phyloP scores from a whole-genome alignment of 129 eudicot species.

The Flaveria bidentis region DNA sequence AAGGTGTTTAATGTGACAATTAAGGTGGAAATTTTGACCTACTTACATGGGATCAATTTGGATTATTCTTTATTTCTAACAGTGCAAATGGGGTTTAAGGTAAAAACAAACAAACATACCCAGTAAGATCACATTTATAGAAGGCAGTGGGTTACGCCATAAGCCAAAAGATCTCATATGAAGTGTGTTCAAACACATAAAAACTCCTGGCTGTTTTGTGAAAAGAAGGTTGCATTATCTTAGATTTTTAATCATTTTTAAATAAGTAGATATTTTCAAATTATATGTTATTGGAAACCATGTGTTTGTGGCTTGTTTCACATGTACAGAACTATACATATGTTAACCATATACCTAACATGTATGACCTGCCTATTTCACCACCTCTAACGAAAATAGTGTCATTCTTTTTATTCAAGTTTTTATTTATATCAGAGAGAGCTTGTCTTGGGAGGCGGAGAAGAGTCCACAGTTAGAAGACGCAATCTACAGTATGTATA shows the following conservation, averaged over 20 bases:
- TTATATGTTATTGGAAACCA: not conserved
- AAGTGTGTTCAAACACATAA: too few species aligned
- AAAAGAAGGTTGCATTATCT: too few species aligned
- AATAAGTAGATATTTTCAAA: too few species aligned
- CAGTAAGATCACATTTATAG: too few species aligned
- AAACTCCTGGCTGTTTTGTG: too few species aligned
- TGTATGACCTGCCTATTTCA: not conserved
- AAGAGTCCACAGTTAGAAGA: conserved; percentile 80
- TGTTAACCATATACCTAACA: not conserved
- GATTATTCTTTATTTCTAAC: not conserved
- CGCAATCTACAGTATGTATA: conserved; percentile 88
- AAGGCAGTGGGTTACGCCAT: too few species aligned
- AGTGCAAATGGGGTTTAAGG: too few species aligned
- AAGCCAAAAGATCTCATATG: too few species aligned
- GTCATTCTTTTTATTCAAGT: not conserved
- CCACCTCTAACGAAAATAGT: not conserved
- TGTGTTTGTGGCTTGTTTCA: not conserved
- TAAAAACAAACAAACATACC: not conserved
- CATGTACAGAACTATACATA: not conserved
- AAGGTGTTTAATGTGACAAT: not conserved
- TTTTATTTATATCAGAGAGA: conserved; percentile 61
- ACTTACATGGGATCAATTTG: not conserved
- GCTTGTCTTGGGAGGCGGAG: conserved; percentile 95
- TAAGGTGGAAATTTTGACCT: not conserved
- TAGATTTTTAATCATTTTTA: too few species aligned